These are phyloP conservation scores for Ophiostoma fasciatum DNA, from an alignment of 2,329 filamentous ascomycete genomes.

Conservation along the genomic window DNA sequence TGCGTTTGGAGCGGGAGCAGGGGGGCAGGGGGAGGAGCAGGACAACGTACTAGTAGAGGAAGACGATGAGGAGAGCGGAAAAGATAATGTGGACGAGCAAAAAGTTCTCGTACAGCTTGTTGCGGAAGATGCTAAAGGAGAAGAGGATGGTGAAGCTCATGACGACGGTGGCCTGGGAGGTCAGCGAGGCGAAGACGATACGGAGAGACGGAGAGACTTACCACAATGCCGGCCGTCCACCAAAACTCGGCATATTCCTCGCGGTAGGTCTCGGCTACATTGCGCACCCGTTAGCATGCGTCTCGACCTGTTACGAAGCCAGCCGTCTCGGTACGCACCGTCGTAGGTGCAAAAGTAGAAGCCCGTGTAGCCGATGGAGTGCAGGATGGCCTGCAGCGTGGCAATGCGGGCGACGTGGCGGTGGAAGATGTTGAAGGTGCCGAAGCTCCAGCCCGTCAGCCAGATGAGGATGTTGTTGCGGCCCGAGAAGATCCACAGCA, in stretches of 20 bases:
- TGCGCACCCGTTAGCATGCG: too few species aligned
- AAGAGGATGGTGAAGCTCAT: conserved; percentile 31
- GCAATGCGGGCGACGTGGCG: conserved; percentile 49
- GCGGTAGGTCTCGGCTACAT: too few species aligned
- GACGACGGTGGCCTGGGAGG: conserved; percentile 21
- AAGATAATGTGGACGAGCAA: conserved; percentile 27
- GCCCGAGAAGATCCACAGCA: conserved; percentile 37
- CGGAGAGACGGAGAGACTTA: background rate
- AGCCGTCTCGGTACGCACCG: too few species aligned
- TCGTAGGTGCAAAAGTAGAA: too few species aligned
- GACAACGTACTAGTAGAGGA: conserved; percentile 11
- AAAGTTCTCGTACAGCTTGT: conserved; percentile 36
- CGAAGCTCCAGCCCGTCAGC: conserved; percentile 54
- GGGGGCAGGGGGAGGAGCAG: background rate
- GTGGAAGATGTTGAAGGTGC: conserved; percentile 53
- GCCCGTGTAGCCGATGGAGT: conserved; percentile 43
- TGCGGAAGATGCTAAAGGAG: conserved; percentile 36
- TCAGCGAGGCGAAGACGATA: background rate
- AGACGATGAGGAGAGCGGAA: conserved; percentile 25
- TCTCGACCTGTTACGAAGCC: too few species aligned
- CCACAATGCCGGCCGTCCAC: conserved; percentile 5
- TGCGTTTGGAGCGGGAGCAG: background rate
- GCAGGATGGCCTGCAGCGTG: conserved; percentile 44
- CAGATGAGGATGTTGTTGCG: conserved; percentile 53
- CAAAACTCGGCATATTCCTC: background rate